Evolutionary conservation across 805 yeast species (phyloP), one percentile per base, ranked within the genome.

Genomic region (Saturnispora sekii): DNA sequence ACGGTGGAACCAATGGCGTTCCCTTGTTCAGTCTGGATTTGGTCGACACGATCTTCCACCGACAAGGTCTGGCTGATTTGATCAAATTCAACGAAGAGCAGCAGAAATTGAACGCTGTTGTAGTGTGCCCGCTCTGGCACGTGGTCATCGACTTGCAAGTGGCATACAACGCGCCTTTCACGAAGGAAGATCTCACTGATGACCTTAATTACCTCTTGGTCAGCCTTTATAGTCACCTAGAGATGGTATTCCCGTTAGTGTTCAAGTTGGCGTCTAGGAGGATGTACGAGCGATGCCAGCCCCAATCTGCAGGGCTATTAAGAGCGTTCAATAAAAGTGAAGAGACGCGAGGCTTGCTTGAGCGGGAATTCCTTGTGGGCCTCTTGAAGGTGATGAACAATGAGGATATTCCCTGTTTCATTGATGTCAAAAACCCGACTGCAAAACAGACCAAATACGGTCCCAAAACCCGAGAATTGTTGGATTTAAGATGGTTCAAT

Each of bases 131-230:
- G 8, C 17, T 40, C 3, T 32, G 38, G 9, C 32, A 35, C 3
- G 36, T 53, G 10, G 18, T 32, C 10, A 36, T 52, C 6, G 43
- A 39, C 5, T 39, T 44, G 14, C 40, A 35, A 11, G 14, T 46
- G 12, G 6, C 32, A 2, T 32, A 45, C 15, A 16, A 12, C 1
- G 30, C 30, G 6, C 26, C n/a, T 2, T 31, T 48, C 8, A 15
- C 28, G 2, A 26, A 28, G 9, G 34, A 38, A 8, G 36, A 40
- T 5, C 12, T 56, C n/a, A 31, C 53, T 6, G 41, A 52, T 10
- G 55, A 55, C 45, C 48, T 61, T 32, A 62, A 63, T 44, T 57
- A 56, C 40, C 37, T 55, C 10, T 45, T 61, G 51, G 45, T 55
- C 10, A 50, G 60, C 38, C 48, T 53, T 26, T 51, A 53, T 14